phyloP scores from a whole-genome alignment of 2,329 filamentous ascomycete genomes.

The Cytospora leucostoma region DNA sequence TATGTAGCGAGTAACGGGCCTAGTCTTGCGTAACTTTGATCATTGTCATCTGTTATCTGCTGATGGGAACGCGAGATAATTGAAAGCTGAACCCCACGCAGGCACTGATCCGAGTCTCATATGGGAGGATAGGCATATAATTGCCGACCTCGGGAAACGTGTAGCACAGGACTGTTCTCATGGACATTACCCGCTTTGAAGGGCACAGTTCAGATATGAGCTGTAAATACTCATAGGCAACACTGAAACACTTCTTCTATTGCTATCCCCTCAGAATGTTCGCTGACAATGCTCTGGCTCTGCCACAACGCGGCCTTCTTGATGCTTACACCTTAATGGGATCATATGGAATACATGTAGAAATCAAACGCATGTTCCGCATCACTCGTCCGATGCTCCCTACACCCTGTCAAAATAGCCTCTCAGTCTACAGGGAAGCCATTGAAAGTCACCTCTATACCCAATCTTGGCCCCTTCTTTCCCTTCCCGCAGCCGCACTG shows the following conservation, averaged over 20 bases:
- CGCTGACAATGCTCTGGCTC: too few relatives aligned
- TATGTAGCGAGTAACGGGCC: too few relatives aligned
- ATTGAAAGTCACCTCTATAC: slow-evolving; percentile 30
- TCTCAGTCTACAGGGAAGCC: neutral
- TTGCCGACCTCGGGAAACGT: neutral
- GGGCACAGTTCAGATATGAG: neutral
- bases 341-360: too few relatives aligned
- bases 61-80: neutral
- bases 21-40: neutral
- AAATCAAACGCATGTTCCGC: too few relatives aligned
- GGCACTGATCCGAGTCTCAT: neutral
- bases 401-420: too few relatives aligned
- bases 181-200: neutral
- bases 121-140: neutral
- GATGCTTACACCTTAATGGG: too few relatives aligned
- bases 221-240: too few relatives aligned
- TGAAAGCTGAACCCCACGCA: neutral
- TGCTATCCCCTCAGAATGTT: too few relatives aligned
- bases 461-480: slow-evolving; percentile 41
- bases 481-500: slow-evolving; percentile 41
- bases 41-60: neutral
- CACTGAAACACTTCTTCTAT: too few relatives aligned
- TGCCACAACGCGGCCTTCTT: too few relatives aligned
- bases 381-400: too few relatives aligned
- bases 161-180: neutral